phyloP scores from a whole-genome alignment of 2,329 filamentous ascomycete species.

The Celoporthe dispersa region DNA sequence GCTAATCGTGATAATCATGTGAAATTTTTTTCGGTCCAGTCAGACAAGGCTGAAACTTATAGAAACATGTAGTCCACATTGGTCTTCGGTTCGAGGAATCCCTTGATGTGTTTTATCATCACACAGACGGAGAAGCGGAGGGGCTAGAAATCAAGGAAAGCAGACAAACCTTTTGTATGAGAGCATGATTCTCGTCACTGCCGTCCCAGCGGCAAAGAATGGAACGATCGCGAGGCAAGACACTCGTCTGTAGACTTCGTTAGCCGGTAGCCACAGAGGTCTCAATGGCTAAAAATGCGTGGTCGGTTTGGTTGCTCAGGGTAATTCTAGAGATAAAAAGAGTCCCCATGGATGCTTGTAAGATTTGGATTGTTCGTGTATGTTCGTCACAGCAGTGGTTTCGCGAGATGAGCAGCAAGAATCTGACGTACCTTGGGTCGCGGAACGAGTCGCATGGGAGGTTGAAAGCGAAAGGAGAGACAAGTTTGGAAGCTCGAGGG shows the following conservation, averaged over 20 bases:
- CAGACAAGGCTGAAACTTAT: slow-evolving; percentile 73
- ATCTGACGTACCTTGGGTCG: slow-evolving; percentile 37
- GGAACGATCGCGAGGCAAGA: slow-evolving; percentile 15
- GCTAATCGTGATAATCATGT: slow-evolving; percentile 31
- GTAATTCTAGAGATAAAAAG: slow-evolving; percentile 56
- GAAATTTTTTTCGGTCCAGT: slow-evolving; percentile 45
- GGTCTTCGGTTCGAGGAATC: slow-evolving; percentile 71
- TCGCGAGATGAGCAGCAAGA: slow-evolving; percentile 16
- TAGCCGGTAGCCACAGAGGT: slow-evolving; percentile 11
- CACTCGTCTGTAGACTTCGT: slow-evolving; percentile 18
- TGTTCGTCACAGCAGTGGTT: slow-evolving; percentile 48
- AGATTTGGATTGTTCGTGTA: slow-evolving; percentile 67
- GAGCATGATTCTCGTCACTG: not conserved
- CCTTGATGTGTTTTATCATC: slow-evolving; percentile 68
- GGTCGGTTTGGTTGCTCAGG: slow-evolving; percentile 52
- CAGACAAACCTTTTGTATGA: slow-evolving; percentile 52
- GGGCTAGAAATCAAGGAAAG: slow-evolving; percentile 23
- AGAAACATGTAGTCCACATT: slow-evolving; percentile 64
- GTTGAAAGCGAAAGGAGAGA: not conserved
- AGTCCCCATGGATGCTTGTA: slow-evolving; percentile 61
- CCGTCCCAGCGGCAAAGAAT: not conserved
- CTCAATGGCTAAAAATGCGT: slow-evolving; percentile 14
- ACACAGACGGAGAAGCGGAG: slow-evolving; percentile 43
- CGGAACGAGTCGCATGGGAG: slow-evolving; percentile 18
- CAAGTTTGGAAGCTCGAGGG: slow-evolving; percentile 5